phyloP scores from a whole-genome alignment of 2,329 filamentous ascomycete species.

The Epichloe hybrida region DNA sequence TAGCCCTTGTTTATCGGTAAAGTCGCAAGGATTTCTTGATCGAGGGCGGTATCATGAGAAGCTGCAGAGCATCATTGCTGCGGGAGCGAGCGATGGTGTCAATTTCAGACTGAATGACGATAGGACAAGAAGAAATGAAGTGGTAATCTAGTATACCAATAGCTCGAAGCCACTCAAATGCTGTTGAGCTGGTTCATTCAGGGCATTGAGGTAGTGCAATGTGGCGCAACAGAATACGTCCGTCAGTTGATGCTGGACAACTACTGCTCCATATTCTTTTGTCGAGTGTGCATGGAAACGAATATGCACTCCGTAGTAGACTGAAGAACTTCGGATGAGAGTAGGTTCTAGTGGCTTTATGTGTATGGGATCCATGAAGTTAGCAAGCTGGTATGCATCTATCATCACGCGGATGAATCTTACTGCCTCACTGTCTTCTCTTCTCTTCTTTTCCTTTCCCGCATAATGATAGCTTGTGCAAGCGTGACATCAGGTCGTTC shows the following conservation, averaged over 20 bases:
- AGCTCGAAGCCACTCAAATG: no score
- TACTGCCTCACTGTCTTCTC: neutral
- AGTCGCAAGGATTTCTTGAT: neutral
- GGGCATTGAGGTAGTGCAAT: neutral
- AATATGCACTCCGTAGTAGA: neutral
- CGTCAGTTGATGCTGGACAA: neutral
- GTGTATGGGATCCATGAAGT: neutral
- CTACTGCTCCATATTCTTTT: no score
- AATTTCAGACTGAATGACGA: neutral
- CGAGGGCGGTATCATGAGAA: neutral
- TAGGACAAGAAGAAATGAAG: neutral
- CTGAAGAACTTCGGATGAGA: neutral
- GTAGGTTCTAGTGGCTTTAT: neutral
- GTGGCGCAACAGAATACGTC: neutral
- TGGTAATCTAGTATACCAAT: neutral
- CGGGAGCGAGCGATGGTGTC: neutral
- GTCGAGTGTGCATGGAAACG: neutral
- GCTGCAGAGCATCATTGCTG: conserved; percentile 3
- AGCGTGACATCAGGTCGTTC: no score
- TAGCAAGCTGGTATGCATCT: neutral
- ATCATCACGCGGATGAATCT: neutral
- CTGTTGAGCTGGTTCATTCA: neutral
- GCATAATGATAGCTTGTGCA: no score
- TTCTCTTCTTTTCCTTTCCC: neutral
- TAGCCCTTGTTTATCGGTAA: neutral